A percentile compares a stretch with the other conserved stretches of the same genome.
Conservation (phyloP, 2,329 filamentous ascomycete species). For the Fusarium sororula region DNA sequence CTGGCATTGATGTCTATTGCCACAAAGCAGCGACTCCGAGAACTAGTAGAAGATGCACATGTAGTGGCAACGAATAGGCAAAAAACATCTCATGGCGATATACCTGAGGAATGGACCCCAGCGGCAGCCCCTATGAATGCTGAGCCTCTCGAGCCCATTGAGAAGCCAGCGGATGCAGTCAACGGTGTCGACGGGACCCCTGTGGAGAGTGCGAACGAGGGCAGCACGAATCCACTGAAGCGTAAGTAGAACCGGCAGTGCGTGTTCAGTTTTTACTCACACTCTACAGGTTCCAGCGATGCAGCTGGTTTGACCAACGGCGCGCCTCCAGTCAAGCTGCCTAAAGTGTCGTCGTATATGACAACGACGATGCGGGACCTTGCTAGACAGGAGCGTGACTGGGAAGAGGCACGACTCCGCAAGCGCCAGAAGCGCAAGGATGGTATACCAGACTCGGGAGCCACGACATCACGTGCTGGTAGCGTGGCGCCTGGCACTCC, state of each 20-base stretch:
- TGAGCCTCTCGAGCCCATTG: conserved; percentile 47
- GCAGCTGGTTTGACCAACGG: conserved; percentile 48
- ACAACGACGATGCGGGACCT: conserved; percentile 67
- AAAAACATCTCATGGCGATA: conserved; percentile 79
- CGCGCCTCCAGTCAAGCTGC: conserved; percentile 57
- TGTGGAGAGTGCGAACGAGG: conserved; percentile 60
- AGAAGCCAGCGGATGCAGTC: conserved; percentile 24
- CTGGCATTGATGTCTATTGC: conserved; percentile 84
- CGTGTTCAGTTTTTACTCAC: conserved; percentile 20
- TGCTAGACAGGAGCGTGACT: conserved; percentile 72
- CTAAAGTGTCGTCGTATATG: conserved; percentile 60
- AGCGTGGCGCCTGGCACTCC: conserved; percentile 69
- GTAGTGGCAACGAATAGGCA: conserved; percentile 76
- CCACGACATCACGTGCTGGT: conserved; percentile 61
- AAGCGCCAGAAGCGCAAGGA: conserved; percentile 73
- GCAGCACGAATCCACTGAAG: conserved; percentile 65
- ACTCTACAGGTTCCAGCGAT: conserved; percentile 52
- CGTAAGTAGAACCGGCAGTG: conserved; percentile 56
- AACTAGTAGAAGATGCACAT: conserved; percentile 80
- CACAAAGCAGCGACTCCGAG: conserved; percentile 79
- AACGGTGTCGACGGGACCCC: conserved; percentile 28
- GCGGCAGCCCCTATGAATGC: conserved; percentile 67
- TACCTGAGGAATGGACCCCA: conserved; percentile 80
- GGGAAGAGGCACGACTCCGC: conserved; percentile 75
- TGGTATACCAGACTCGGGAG: conserved; percentile 61